A percentile compares a stretch with the other conserved stretches of the same genome.
phyloP scores from a whole-genome alignment of 2,329 filamentous ascomycete species.

The Huntiella savannae region DNA sequence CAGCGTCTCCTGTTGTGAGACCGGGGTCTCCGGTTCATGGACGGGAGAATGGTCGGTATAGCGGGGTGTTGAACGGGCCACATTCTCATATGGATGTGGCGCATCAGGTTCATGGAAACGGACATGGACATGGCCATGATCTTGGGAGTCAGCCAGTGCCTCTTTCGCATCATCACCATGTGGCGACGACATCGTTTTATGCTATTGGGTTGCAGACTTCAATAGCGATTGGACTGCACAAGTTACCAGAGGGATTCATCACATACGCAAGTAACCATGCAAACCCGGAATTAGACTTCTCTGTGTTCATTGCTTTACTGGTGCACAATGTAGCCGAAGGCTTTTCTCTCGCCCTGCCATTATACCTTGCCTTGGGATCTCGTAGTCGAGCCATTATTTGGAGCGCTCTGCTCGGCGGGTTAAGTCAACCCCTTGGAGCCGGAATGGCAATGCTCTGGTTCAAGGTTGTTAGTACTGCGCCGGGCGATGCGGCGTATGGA shows the following conservation, averaged over 20 bases:
- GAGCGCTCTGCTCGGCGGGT: slow-evolving; percentile 64
- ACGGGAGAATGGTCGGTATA: not conserved
- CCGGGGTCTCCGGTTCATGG: not conserved
- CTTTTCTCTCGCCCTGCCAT: slow-evolving; percentile 77
- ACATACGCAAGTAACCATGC: slow-evolving; percentile 96
- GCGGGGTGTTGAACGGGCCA: not conserved
- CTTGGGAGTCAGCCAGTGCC: slow-evolving; percentile 24
- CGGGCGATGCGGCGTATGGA: slow-evolving; percentile 32
- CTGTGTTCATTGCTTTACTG: slow-evolving; percentile 86
- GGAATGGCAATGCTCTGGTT: slow-evolving; percentile 76
- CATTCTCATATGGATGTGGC: not conserved
- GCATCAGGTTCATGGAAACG: slow-evolving; percentile 5
- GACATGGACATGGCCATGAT: slow-evolving; percentile 9
- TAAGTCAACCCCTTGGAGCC: slow-evolving; percentile 75
- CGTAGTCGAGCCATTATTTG: slow-evolving; percentile 68
- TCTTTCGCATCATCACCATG: slow-evolving; percentile 65
- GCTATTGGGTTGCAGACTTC: slow-evolving; percentile 92
- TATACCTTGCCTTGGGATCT: slow-evolving; percentile 77
- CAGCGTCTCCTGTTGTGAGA: not conserved
- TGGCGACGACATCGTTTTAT: slow-evolving; percentile 81
- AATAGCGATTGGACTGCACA: slow-evolving; percentile 87
- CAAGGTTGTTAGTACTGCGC: slow-evolving; percentile 32
- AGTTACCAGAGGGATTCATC: slow-evolving; percentile 73
- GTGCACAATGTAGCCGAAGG: slow-evolving; percentile 98
- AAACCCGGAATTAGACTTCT: slow-evolving; percentile 70